A percentile compares a stretch with the other conserved stretches of the same genome.
phyloP scores from a whole-genome alignment of 2,329 filamentous ascomycete species.

The Lachnellula suecica region DNA sequence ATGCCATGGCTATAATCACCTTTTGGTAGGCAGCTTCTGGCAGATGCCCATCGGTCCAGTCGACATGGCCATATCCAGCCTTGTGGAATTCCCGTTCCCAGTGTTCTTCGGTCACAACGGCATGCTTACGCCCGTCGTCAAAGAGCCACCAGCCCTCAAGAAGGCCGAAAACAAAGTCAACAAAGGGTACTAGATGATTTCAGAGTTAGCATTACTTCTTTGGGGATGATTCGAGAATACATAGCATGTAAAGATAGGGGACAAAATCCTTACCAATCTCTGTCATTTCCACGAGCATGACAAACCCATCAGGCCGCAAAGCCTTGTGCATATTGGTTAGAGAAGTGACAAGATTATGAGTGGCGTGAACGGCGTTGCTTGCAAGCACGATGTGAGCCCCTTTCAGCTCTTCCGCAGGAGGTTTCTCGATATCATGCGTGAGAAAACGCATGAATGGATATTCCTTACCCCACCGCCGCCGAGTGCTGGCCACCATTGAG shows the following conservation, averaged over 20 bases:
- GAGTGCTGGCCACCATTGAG: conserved; percentile 27
- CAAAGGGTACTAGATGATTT: neutral
- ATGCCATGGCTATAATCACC: conserved; percentile 9
- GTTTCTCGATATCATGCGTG: conserved; percentile 10
- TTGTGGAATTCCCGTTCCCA: conserved; percentile 3
- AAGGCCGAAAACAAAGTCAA: conserved; percentile 19
- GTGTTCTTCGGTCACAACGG: neutral
- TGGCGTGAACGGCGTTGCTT: conserved; percentile 20
- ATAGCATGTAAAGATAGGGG: no score
- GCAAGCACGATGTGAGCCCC: conserved; percentile 14
- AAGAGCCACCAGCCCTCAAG: conserved; percentile 26
- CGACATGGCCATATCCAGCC: conserved; percentile 1
- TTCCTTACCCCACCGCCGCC: conserved; percentile 13
- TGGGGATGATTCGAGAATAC: no score
- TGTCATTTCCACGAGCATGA: conserved; percentile 15
- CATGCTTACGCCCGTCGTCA: conserved; percentile 21
- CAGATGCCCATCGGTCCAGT: conserved; percentile 11
- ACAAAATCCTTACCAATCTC: no score
- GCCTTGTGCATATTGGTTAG: conserved; percentile 1
- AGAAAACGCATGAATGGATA: conserved; percentile 23
- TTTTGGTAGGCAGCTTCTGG: conserved; percentile 1
- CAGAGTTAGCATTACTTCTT: no score
- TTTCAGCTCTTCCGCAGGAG: conserved; percentile 5
- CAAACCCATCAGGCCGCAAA: conserved; percentile 13
- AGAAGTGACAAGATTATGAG: conserved; percentile 3